Percentiles rank a stretch among this genome's conserved stretches.
phyloP scores from a whole-genome alignment of 805 yeast species.

The Crinitomyces ghanaensis region DNA sequence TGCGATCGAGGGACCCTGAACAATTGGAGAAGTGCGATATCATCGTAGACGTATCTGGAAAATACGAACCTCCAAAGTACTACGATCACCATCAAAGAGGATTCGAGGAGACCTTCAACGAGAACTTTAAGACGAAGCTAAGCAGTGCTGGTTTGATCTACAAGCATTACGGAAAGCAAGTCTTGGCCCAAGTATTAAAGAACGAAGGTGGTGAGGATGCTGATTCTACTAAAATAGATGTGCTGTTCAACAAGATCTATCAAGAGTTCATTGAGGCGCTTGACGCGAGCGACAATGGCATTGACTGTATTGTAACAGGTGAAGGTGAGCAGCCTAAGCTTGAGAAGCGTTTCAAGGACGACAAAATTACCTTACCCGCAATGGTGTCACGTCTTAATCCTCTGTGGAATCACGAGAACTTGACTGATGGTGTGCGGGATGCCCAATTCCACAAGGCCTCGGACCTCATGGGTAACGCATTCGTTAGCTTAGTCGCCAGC shows the following conservation, averaged over 20 bases:
- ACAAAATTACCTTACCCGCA: slow-evolving; percentile 61
- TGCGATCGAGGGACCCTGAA: slow-evolving; percentile 73
- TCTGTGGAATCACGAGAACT: slow-evolving; percentile 61
- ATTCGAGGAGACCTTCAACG: slow-evolving; percentile 62
- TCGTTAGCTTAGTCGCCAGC: slow-evolving; percentile 51
- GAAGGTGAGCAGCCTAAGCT: too few species aligned
- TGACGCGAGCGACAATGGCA: slow-evolving; percentile 95
- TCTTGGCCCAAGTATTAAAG: slow-evolving; percentile 36
- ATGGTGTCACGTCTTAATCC: slow-evolving; percentile 77
- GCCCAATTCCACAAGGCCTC: slow-evolving; percentile 58
- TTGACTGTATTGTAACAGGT: too few species aligned
- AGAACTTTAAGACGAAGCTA: slow-evolving; percentile 57
- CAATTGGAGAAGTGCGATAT: slow-evolving; percentile 83
- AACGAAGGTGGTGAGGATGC: slow-evolving; percentile 26
- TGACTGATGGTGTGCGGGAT: slow-evolving; percentile 54
- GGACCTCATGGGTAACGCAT: slow-evolving; percentile 72
- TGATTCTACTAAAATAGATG: slow-evolving; percentile 41
- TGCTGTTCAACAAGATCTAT: slow-evolving; percentile 68
- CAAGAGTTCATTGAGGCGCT: slow-evolving; percentile 79
- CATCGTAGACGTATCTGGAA: slow-evolving; percentile 90
- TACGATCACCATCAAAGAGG: slow-evolving; percentile 97
- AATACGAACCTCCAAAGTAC: slow-evolving; percentile 73
- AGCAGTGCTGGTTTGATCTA: slow-evolving; percentile 90
- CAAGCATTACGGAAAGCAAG: slow-evolving; percentile 41
- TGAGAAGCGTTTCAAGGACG: slow-evolving; percentile 51